Evolutionary conservation across 495 filamentous ascomycete genomes (phyloP).

Genomic region (Talaromyces ruber): DNA sequence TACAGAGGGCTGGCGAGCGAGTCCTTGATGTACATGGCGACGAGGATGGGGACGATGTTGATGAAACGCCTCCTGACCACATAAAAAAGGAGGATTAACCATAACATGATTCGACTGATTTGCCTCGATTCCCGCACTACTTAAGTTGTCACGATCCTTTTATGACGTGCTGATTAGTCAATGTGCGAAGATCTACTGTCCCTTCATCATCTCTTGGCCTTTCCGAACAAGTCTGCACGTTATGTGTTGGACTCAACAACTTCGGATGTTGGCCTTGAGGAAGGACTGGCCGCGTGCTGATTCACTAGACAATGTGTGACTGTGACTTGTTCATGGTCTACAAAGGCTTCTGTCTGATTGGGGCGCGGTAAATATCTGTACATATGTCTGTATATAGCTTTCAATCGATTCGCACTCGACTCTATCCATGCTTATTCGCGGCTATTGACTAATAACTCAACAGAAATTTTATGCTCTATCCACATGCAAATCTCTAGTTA

Average conservation of each 20-base stretch:
- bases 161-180: conserved; percentile 89
- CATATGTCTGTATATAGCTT: neutral
- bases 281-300: conserved; percentile 27
- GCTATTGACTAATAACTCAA: neutral
- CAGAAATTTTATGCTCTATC: neutral
- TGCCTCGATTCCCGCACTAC: conserved; percentile 55
- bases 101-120: neutral
- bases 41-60: conserved; percentile 61
- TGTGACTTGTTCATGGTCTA: conserved; percentile 13
- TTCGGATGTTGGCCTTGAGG: conserved; percentile 19
- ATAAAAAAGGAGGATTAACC: conserved; percentile 2
- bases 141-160: conserved; percentile 81
- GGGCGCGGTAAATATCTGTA: conserved; percentile 19
- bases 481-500: neutral
- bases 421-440: neutral
- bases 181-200: conserved; percentile 72
- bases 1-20: conserved; percentile 67
- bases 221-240: conserved; percentile 22
- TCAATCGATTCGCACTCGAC: neutral
- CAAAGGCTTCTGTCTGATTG: conserved; percentile 15
- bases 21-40: conserved; percentile 79
- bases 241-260: conserved; percentile 24
- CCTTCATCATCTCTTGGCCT: conserved; percentile 25
- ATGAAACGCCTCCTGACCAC: conserved; percentile 9
- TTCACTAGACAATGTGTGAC: conserved; percentile 8